A percentile compares a stretch with the other conserved stretches of the same genome.
Evolutionary conservation across 208 protist genomes (phyloP).

Genomic region (Leishmania gerbilli): DNA sequence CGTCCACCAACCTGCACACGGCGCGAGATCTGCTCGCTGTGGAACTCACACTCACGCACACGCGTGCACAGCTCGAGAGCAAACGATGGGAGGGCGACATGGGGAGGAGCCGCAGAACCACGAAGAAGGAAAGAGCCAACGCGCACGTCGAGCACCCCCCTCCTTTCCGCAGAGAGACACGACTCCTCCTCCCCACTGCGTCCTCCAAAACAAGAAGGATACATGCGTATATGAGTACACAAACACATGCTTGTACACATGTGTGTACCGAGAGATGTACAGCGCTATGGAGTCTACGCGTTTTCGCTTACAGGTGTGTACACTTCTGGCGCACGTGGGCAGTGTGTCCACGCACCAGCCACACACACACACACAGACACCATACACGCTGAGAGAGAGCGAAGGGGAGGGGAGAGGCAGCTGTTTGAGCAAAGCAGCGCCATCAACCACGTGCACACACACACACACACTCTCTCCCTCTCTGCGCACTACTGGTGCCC

Average conservation of each 20-base stretch:
- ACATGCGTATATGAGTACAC: too few relatives aligned
- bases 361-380: neutral
- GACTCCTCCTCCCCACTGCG: too few relatives aligned
- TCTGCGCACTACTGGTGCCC: constrained; percentile 1
- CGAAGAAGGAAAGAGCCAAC: neutral
- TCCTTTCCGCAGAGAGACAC: too few relatives aligned
- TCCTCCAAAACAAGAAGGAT: too few relatives aligned
- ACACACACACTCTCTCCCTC: neutral
- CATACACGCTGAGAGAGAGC: neutral
- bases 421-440: neutral
- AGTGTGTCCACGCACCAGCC: neutral
- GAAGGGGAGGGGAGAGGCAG: neutral
- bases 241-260: too few relatives aligned
- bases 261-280: neutral
- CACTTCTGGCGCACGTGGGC: neutral
- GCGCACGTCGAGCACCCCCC: too few relatives aligned
- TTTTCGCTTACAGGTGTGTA: neutral
- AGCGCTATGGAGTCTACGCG: neutral
- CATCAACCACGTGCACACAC: neutral
- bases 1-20: neutral
- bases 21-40: neutral
- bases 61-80: neutral
- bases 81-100: neutral
- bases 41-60: neutral
- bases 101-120: neutral